Conservation (phyloP, 2,329 filamentous ascomycete species). For the Xylaria multiplex region DNA sequence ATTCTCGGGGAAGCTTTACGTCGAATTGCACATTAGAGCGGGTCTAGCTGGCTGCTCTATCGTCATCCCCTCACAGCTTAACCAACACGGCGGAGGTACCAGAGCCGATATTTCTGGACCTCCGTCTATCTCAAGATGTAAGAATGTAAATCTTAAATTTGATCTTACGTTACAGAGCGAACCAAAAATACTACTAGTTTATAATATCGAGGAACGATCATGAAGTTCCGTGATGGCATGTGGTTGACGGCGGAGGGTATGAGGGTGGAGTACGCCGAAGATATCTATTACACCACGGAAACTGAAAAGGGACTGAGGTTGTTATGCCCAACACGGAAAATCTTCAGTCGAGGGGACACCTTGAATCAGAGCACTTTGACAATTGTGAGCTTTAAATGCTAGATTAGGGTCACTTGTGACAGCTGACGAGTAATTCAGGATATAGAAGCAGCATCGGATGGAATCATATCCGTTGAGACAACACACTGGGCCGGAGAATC, state of each 20-base stretch:
- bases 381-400: conserved; percentile 52
- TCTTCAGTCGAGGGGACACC: conserved; percentile 64
- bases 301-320: conserved; percentile 62
- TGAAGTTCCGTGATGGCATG: conserved; percentile 74
- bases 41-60: conserved; percentile 9
- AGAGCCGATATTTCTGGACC: conserved; percentile 16
- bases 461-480: conserved; percentile 67
- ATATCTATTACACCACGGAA: conserved; percentile 64
- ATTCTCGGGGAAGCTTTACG: conserved; percentile 33
- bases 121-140: conserved; percentile 10
- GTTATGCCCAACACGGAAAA: conserved; percentile 67
- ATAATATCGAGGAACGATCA: conserved; percentile 44
- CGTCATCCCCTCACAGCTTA: conserved; percentile 29
- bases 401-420: neutral
- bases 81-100: neutral
- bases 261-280: conserved; percentile 72
- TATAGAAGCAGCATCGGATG: conserved; percentile 65
- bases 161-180: neutral
- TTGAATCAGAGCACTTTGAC: conserved; percentile 66
- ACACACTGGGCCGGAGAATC: conserved; percentile 67
- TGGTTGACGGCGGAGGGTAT: conserved; percentile 72
- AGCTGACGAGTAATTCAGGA: conserved; percentile 53
- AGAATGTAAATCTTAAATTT: neutral
- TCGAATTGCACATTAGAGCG: conserved; percentile 32
- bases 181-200: neutral